Conservation (phyloP, 1,284 basidiomycete genomes). For the Coriolopsis trogii region DNA sequence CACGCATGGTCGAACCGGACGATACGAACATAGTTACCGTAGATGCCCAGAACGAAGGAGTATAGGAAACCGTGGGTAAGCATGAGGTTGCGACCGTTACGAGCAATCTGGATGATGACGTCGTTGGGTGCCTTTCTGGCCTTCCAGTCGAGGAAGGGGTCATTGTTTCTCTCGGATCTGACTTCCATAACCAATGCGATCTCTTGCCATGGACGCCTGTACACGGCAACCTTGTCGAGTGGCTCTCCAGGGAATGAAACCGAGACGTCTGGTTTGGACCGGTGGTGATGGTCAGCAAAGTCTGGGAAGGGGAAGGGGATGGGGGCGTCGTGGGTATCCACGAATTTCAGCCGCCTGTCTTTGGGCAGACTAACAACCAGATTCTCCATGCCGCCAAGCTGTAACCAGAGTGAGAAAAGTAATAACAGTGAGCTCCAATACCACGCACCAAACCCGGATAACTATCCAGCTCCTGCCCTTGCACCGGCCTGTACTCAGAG, state of each 20-base stretch:
- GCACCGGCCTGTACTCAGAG: not conserved
- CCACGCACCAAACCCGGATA: not conserved
- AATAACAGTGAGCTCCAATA: not conserved
- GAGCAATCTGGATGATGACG: not conserved
- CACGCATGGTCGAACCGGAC: conserved; percentile 7
- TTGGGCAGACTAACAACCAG: not conserved
- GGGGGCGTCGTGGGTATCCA: not conserved
- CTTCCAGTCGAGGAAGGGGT: not conserved
- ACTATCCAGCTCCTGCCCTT: not conserved
- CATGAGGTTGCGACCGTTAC: conserved; percentile 12
- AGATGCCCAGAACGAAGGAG: conserved; percentile 12
- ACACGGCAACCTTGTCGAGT: not conserved
- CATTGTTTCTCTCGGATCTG: not conserved
- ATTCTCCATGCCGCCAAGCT: not conserved
- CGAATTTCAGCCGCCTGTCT: not conserved
- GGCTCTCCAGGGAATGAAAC: conserved; percentile 1
- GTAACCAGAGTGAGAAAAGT: no score
- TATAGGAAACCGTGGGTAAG: conserved; percentile 12
- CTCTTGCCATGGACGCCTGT: not conserved
- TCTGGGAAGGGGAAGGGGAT: not conserved
- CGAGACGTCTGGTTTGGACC: not conserved
- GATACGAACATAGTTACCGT: conserved; percentile 6
- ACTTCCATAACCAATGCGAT: not conserved
- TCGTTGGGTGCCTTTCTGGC: not conserved
- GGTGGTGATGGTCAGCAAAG: not conserved